Base-by-base conservation (phyloP, 495 filamentous ascomycete genomes). In the Zalerion maritima region DNA sequence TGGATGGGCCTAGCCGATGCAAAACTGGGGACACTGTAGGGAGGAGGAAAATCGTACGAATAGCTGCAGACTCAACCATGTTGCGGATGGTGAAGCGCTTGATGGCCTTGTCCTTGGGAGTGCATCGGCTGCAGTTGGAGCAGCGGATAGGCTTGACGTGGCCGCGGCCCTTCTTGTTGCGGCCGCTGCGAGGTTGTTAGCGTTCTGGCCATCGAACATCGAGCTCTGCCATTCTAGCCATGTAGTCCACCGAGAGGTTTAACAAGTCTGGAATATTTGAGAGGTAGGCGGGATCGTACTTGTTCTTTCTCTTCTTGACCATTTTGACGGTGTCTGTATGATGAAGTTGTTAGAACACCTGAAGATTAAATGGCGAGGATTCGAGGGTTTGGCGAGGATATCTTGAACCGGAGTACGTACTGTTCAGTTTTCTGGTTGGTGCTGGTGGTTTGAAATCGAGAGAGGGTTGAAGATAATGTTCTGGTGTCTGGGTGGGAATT, bases 11-110 rank as follows among this genome's bases (percentile, higher is more conserved):
- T 8, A 1, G 6, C 2, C 7, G 12, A 24, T 23, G 15, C n/a
- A 20, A 4, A 14, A 14, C 2, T 13, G 9, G 12, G 18, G 4
- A 20, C 21, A 18, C 18, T 10, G 34, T 27, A 14, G 14, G 23
- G 12, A 17, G 9, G 18, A 14, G 29, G 21, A 30, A 31, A 29
- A 50, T 85, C 86, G 60, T 85, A 97, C 91, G 89, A 62, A 99
- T 94, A 55, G 89, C 89, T 45, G 89, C 89, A 38, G 84, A 92
- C 69, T 99, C 89, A 43, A 99, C 89, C 91, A 97, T 97, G 76
- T 97, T 97, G 60, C 89, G 78, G 75, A 99, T 96, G 60, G 89
- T 99, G 73, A 99, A 99, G 64, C 89, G 74, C 85, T 99, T 99
- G 72, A 99, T 96, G 47, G 89, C 91, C 78, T 99, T 99, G 57